Percentiles rank a stretch among this genome's conserved stretches.
Evolutionary conservation across 1,284 basidiomycete genomes (phyloP).

Genomic region (Nidula niveotomentosa): DNA sequence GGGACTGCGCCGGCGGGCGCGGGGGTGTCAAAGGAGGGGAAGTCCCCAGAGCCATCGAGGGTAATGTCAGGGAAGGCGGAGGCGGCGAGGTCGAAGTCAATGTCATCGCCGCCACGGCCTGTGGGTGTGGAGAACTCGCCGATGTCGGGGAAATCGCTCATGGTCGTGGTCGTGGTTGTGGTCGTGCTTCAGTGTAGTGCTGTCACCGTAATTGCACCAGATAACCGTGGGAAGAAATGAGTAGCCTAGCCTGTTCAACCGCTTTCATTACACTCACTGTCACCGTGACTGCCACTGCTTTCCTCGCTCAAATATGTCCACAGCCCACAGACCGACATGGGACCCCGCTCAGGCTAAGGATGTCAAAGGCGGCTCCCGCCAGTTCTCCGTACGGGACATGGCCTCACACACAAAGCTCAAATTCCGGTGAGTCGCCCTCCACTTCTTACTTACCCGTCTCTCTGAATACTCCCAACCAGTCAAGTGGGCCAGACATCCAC

Average conservation of each 20-base stretch:
- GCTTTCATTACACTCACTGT: too few relatives aligned
- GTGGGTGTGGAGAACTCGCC: slow-evolving; percentile 24
- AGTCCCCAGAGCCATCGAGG: slow-evolving; percentile 60
- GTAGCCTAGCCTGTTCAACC: too few relatives aligned
- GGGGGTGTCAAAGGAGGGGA: slow-evolving; percentile 44
- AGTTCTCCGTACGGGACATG: slow-evolving; percentile 89
- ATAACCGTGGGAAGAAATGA: too few relatives aligned
- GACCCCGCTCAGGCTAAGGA: slow-evolving; percentile 85
- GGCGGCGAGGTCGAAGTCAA: slow-evolving; percentile 78
- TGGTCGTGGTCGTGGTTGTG: slow-evolving; percentile 13
- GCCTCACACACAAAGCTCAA: slow-evolving; percentile 95
- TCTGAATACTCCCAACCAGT: slow-evolving; percentile 29
- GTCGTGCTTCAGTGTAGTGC: too few relatives aligned
- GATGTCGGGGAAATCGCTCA: slow-evolving; percentile 27
- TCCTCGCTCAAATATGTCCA: too few relatives aligned
- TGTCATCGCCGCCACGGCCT: slow-evolving; percentile 40
- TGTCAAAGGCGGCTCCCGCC: slow-evolving; percentile 84
- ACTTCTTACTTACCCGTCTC: too few relatives aligned
- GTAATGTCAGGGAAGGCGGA: slow-evolving; percentile 87
- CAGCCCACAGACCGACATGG: slow-evolving; percentile 89
- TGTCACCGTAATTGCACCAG: too few relatives aligned
- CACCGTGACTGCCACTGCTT: too few relatives aligned
- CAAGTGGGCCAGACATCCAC: slow-evolving; percentile 84
- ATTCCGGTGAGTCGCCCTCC: slow-evolving; percentile 66
- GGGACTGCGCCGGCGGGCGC: slow-evolving; percentile 25